A percentile compares a stretch with the other conserved stretches of the same genome.
phyloP scores from a whole-genome alignment of 805 yeast genomes.

The Brettanomyces sp. region DNA sequence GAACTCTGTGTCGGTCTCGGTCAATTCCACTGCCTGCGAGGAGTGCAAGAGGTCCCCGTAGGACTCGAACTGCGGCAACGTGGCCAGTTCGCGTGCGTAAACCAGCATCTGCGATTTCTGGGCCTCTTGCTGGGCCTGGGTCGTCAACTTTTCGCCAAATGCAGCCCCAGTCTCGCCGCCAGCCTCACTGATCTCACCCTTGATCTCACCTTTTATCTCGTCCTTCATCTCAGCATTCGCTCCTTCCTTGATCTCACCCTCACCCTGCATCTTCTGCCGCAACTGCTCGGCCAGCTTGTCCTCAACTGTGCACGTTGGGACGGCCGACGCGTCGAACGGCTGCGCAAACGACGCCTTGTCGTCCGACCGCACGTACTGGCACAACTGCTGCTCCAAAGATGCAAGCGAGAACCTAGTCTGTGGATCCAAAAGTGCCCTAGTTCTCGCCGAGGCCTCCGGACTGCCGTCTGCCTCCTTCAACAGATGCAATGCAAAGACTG shows the following conservation, averaged over 20 bases:
- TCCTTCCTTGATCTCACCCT: not conserved
- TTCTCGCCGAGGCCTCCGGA: conserved; percentile 23
- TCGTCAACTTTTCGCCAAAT: too few relatives aligned
- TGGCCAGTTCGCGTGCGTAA: conserved; percentile 49
- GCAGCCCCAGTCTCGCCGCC: too few relatives aligned
- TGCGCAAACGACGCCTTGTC: conserved; percentile 37
- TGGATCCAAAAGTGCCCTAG: conserved; percentile 52
- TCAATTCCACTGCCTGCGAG: conserved; percentile 54
- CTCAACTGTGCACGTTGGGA: conserved; percentile 60
- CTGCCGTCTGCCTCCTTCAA: conserved; percentile 21
- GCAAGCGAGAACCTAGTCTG: conserved; percentile 63
- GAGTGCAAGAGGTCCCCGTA: conserved; percentile 75
- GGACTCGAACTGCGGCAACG: conserved; percentile 32
- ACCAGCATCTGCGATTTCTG: too few relatives aligned
- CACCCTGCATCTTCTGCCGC: conserved; percentile 37
- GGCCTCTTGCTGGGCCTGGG: too few relatives aligned
- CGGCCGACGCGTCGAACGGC: conserved; percentile 62
- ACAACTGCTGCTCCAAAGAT: conserved; percentile 69
- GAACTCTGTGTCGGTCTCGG: conserved; percentile 90
- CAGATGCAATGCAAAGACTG: conserved; percentile 73
- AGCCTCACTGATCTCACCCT: too few relatives aligned
- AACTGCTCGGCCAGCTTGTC: conserved; percentile 59
- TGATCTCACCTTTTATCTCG: too few relatives aligned
- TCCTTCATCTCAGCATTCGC: not conserved
- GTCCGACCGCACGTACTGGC: conserved; percentile 49